Evolutionary conservation across 345 rosid species (phyloP).

Genomic region (Psidium guajava): DNA sequence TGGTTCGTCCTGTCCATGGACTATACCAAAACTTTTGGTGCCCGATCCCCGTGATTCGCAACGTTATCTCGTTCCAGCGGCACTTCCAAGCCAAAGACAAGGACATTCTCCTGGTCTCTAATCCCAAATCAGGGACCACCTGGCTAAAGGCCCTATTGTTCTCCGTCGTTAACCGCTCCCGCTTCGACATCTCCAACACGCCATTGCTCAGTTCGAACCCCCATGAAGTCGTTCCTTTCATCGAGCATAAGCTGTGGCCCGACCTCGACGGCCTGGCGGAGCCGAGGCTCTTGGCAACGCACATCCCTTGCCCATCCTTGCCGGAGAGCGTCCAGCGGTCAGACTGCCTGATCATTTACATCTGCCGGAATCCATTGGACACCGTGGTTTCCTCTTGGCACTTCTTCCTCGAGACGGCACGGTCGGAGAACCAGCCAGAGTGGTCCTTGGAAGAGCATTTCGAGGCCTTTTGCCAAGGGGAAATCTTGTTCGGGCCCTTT

Average conservation of each 20-base stretch:
- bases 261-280: background rate
- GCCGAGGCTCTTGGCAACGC: background rate
- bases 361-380: background rate
- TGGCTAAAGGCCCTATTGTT: background rate
- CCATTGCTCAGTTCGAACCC: background rate
- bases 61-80: background rate
- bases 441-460: background rate
- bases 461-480: background rate
- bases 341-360: background rate
- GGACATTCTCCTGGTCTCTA: background rate
- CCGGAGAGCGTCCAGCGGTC: background rate
- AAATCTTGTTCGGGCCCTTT: background rate
- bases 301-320: background rate
- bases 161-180: background rate
- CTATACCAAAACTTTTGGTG: background rate
- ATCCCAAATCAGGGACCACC: background rate
- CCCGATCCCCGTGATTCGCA: fast-evolving
- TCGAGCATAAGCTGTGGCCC: background rate
- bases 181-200: background rate
- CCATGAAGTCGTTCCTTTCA: background rate
- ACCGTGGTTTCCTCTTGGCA: background rate
- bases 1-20: no score
- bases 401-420: background rate
- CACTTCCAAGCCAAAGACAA: background rate
- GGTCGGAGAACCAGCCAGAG: background rate